These are phyloP conservation scores for Buxus sempervirens DNA, from an alignment of 164 flowering plant species.

Conservation along the genomic window DNA sequence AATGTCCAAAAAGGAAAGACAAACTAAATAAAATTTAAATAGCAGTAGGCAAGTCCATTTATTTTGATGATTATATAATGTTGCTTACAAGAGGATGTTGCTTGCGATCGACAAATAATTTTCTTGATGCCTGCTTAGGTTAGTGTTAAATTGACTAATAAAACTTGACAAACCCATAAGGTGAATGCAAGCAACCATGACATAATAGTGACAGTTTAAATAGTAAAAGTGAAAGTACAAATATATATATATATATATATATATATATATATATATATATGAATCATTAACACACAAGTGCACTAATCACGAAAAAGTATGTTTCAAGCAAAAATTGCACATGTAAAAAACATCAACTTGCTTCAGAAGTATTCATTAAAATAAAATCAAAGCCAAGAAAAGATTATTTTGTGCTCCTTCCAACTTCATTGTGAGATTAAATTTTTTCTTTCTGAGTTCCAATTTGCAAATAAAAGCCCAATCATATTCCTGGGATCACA, in stretches of 20 bases:
- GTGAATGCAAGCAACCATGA: background rate
- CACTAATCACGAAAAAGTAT: background rate
- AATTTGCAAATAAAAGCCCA: background rate
- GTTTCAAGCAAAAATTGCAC: background rate
- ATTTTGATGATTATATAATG: background rate
- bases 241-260: too few relatives aligned
- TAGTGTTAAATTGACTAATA: background rate
- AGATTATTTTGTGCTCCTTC: background rate
- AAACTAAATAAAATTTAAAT: too few relatives aligned
- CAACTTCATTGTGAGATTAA: background rate
- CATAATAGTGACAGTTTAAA: background rate
- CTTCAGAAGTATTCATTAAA: background rate
- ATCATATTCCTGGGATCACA: slow-evolving; percentile 2
- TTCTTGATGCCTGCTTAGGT: background rate
- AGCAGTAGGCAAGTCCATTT: too few relatives aligned
- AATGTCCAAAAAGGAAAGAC: too few relatives aligned
- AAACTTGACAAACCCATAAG: background rate
- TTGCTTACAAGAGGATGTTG: background rate
- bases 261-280: too few relatives aligned
- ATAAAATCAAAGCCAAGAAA: background rate
- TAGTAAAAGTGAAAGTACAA: background rate
- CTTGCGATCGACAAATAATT: background rate
- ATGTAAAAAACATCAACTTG: background rate
- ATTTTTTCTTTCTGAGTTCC: slow-evolving; percentile 1
- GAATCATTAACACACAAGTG: too few relatives aligned